A percentile compares a stretch with the other conserved stretches of the same genome.
phyloP scores from a whole-genome alignment of 2,329 filamentous ascomycete genomes.

The Rhinocladiella similis region DNA sequence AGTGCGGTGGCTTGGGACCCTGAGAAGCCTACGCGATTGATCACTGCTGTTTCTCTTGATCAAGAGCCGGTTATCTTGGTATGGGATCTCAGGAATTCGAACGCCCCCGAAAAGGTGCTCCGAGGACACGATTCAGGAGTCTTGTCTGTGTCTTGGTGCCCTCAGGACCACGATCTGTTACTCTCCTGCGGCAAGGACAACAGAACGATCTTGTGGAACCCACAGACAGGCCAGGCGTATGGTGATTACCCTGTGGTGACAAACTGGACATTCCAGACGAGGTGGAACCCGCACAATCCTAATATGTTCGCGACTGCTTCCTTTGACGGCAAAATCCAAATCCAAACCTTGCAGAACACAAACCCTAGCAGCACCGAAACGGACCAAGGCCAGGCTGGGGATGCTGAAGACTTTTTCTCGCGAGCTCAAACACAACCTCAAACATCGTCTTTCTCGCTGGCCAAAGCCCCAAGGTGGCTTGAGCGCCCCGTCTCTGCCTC shows the following conservation, averaged over 20 bases:
- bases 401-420: constrained; percentile 95
- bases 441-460: constrained; percentile 81
- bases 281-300: constrained; percentile 91
- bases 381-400: constrained; percentile 66
- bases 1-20: constrained; percentile 98
- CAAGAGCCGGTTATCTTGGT: constrained; percentile 83
- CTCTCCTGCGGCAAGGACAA: constrained; percentile 97
- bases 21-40: constrained; percentile 80
- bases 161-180: constrained; percentile 82
- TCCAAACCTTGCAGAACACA: constrained; percentile 93
- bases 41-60: constrained; percentile 89
- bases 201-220: constrained; percentile 92
- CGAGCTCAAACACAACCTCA: constrained; percentile 91
- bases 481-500: constrained; percentile 81
- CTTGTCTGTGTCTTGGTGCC: constrained; percentile 91
- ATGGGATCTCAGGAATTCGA: constrained; percentile 95
- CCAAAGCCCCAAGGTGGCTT: constrained; percentile 86
- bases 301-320: constrained; percentile 91
- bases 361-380: constrained; percentile 72
- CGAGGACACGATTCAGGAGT: constrained; percentile 94
- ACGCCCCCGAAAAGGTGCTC: constrained; percentile 81
- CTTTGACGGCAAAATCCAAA: constrained; percentile 92
- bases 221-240: constrained; percentile 80
- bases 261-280: constrained; percentile 98
- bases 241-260: constrained; percentile 96